Evolutionary conservation across 805 yeast genomes (phyloP).

Genomic region (Kluyveromyces lactis): DNA sequence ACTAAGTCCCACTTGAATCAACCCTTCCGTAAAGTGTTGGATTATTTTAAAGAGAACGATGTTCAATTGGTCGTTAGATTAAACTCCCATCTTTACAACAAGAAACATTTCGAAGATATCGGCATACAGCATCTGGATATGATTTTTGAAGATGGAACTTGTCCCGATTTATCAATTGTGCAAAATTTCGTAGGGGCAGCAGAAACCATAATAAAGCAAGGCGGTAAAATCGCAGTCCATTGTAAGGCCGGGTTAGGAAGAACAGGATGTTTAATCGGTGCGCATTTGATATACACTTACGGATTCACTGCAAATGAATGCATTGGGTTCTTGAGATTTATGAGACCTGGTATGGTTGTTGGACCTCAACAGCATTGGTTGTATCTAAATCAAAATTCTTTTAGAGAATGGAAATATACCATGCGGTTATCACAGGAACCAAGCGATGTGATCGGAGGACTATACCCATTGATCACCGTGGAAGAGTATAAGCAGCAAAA

Average conservation of each 20-base stretch:
- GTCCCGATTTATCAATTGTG: slow-evolving; percentile 91
- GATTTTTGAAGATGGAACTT: slow-evolving; percentile 97
- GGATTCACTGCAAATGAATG: slow-evolving; percentile 97
- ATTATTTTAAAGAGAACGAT: slow-evolving; percentile 60
- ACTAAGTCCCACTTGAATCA: slow-evolving; percentile 41
- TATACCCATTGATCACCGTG: slow-evolving; percentile 51
- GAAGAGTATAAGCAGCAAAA: slow-evolving; percentile 53
- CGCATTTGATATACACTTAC: slow-evolving; percentile 90
- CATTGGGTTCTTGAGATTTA: slow-evolving; percentile 91
- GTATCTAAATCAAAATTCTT: slow-evolving; percentile 90
- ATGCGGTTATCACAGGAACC: slow-evolving; percentile 71
- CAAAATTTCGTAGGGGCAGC: slow-evolving; percentile 92
- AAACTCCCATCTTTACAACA: slow-evolving; percentile 86
- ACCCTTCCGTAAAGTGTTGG: slow-evolving; percentile 74
- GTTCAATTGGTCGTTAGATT: slow-evolving; percentile 88
- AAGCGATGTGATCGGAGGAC: slow-evolving; percentile 58
- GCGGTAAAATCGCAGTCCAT: slow-evolving; percentile 97
- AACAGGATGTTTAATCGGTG: slow-evolving; percentile 97
- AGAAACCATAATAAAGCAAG: slow-evolving; percentile 73
- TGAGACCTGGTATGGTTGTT: slow-evolving; percentile 99
- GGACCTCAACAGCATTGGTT: slow-evolving; percentile 99
- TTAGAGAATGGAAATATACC: slow-evolving; percentile 92
- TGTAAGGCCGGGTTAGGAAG: slow-evolving; percentile 98
- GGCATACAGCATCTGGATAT: slow-evolving; percentile 88
- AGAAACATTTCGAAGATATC: slow-evolving; percentile 69